Evolutionary conservation across 2,329 filamentous ascomycete genomes (phyloP).

Genomic region (Fusarium tupiense): DNA sequence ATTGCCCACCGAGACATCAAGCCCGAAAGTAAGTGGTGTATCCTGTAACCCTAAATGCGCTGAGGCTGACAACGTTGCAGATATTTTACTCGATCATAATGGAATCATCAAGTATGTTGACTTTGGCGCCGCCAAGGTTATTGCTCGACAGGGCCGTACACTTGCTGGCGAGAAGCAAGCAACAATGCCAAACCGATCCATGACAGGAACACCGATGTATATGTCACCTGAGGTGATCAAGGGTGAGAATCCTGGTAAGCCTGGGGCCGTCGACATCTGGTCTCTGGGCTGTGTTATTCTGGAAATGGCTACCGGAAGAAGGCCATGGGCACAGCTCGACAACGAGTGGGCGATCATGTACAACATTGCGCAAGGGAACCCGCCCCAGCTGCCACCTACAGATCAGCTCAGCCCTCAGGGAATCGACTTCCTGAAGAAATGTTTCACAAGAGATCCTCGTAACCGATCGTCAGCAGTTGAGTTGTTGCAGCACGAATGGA

Average conservation of each 20-base stretch:
- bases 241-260: constrained; percentile 80
- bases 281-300: constrained; percentile 95
- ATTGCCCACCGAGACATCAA: constrained; percentile 99
- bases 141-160: constrained; percentile 91
- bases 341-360: constrained; percentile 99
- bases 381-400: constrained; percentile 80
- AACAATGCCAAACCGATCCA: constrained; percentile 80
- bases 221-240: constrained; percentile 99
- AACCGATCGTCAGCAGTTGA: constrained; percentile 85
- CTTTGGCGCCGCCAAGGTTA: constrained; percentile 96
- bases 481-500: constrained; percentile 94
- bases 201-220: constrained; percentile 99
- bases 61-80: constrained; percentile 54
- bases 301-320: constrained; percentile 94
- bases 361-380: constrained; percentile 97
- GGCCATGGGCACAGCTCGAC: constrained; percentile 94
- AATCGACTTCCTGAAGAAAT: constrained; percentile 87
- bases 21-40: constrained; percentile 81
- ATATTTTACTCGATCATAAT: constrained; percentile 96
- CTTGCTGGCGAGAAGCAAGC: constrained; percentile 70
- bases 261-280: constrained; percentile 94
- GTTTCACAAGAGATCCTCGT: constrained; percentile 85
- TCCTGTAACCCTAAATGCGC: background rate
- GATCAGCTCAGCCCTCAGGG: constrained; percentile 88
- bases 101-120: constrained; percentile 99